These are phyloP conservation scores for Aspergillus baeticus DNA, from an alignment of 495 filamentous ascomycete genomes.

Conservation along the genomic window DNA sequence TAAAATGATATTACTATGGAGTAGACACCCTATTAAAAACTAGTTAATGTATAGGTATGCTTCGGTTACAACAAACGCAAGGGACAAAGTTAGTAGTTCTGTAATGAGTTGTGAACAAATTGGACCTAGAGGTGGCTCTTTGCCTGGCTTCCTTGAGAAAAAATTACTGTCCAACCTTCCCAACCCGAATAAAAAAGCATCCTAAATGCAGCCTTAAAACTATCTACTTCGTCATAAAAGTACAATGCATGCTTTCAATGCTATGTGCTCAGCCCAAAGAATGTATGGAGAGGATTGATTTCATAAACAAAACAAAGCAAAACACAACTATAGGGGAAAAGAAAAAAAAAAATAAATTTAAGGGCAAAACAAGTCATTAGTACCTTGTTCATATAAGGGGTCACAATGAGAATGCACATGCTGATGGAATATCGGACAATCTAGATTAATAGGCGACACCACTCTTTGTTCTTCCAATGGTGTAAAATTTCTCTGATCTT, in stretches of 20 bases:
- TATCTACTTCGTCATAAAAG: neutral
- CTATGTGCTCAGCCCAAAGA: neutral
- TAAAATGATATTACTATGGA: too few species aligned
- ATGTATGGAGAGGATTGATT: neutral
- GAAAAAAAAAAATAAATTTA: conserved; percentile 1
- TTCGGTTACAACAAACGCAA: too few species aligned
- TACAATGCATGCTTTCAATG: conserved; percentile 9
- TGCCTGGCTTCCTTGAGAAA: too few species aligned
- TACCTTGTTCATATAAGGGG: neutral
- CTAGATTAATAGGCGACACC: conserved; percentile 31
- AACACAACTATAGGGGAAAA: neutral
- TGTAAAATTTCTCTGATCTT: conserved; percentile 37
- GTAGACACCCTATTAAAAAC: too few species aligned
- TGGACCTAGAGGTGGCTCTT: too few species aligned
- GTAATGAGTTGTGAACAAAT: too few species aligned
- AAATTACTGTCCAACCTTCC: too few species aligned
- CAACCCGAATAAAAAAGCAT: too few species aligned
- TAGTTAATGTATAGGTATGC: too few species aligned
- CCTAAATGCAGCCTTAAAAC: too few species aligned
- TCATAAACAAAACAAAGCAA: neutral
- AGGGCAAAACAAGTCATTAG: neutral
- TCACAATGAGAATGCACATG: neutral
- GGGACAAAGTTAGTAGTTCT: too few species aligned
- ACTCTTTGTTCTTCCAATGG: conserved; percentile 33
- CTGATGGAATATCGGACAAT: neutral